These are phyloP conservation scores for Ophiocytium majus DNA, from an alignment of 352 stramenopile genomes.

Conservation along the genomic window DNA sequence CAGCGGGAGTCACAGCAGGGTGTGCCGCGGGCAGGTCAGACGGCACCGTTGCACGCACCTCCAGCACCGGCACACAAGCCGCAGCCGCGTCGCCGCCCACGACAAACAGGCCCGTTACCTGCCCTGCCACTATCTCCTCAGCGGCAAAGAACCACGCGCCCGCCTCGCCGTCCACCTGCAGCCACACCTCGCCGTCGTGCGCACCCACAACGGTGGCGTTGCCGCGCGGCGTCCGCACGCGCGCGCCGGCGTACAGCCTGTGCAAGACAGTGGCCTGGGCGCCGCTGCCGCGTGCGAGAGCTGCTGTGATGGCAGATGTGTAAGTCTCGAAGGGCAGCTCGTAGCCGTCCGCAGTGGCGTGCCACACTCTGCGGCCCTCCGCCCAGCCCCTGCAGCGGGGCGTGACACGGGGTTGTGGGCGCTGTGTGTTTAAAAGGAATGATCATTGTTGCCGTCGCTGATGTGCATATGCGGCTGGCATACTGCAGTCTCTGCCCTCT, in stretches of 20 bases:
- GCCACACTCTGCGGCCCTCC: constrained; percentile 28
- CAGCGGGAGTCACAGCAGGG: neutral
- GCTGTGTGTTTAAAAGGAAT: neutral
- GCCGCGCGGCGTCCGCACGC: constrained; percentile 44
- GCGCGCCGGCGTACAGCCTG: constrained; percentile 25
- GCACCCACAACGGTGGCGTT: constrained; percentile 44
- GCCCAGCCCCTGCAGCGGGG: constrained; percentile 29
- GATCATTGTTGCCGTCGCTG: neutral
- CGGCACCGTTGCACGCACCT: neutral
- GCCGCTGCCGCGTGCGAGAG: neutral
- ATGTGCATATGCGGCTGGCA: neutral
- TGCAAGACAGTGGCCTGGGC: constrained; percentile 7
- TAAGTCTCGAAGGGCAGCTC: constrained; percentile 47
- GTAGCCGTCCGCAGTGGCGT: constrained; percentile 42
- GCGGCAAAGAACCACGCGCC: constrained; percentile 50
- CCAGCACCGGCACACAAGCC: neutral
- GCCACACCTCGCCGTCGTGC: constrained; percentile 38
- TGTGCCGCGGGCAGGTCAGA: neutral
- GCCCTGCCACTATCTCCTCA: constrained; percentile 32
- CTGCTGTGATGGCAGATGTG: constrained; percentile 8
- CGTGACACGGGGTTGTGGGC: too few relatives aligned
- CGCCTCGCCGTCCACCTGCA: constrained; percentile 45
- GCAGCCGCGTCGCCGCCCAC: neutral
- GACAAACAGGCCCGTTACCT: neutral
- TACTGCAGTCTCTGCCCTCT: neutral